Conservation (phyloP, 106 monocot species). For the Triglochin maritima region DNA sequence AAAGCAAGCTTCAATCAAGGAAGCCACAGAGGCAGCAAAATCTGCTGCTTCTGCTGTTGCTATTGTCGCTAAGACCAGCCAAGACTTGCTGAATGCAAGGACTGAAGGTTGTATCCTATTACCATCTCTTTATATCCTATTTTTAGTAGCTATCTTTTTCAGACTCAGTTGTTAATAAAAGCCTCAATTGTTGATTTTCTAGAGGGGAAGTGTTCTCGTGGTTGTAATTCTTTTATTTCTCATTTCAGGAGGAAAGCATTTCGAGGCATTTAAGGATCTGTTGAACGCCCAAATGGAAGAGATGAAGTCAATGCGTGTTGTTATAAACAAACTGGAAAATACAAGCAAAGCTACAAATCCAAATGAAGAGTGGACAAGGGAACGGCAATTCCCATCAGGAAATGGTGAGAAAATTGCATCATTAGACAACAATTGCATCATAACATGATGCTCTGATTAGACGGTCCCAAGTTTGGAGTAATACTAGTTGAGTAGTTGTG, state of each 20-base stretch:
- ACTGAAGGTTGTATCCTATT: constrained; percentile 46
- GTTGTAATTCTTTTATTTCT: background rate
- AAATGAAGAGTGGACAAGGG: constrained; percentile 29
- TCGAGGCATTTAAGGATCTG: constrained; percentile 58
- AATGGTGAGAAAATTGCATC: constrained; percentile 44
- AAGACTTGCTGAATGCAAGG: constrained; percentile 68
- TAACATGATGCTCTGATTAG: too few species aligned
- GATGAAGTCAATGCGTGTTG: constrained; percentile 69
- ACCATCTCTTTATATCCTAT: too few species aligned
- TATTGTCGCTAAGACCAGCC: constrained; percentile 64
- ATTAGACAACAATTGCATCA: too few species aligned
- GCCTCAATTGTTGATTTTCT: too few species aligned
- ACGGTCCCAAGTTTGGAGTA: too few species aligned
- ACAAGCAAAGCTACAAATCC: constrained; percentile 24
- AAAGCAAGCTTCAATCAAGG: constrained; percentile 35
- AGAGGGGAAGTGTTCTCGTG: background rate
- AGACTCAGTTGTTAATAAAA: too few species aligned
- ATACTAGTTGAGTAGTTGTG: too few species aligned
- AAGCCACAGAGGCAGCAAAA: constrained; percentile 82
- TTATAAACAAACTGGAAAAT: constrained; percentile 48
- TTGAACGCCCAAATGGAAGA: constrained; percentile 82
- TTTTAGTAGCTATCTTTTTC: too few species aligned
- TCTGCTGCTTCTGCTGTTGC: constrained; percentile 72
- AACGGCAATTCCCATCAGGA: constrained; percentile 17
- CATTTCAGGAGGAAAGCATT: constrained; percentile 53